phyloP scores from a whole-genome alignment of 306 rosid species.

The Sicyos baderoa region DNA sequence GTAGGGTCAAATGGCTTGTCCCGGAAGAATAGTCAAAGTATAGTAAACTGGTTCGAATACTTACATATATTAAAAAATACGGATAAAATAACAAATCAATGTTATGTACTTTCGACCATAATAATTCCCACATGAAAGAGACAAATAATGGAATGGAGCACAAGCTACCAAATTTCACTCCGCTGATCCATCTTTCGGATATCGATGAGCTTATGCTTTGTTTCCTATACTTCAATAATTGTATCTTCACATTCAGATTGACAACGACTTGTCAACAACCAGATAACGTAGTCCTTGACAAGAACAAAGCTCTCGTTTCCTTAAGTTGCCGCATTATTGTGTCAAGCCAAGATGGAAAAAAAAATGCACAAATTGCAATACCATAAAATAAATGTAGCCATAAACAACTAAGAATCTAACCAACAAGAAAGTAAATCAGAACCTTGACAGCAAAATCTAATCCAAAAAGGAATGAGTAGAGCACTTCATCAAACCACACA shows the following conservation, averaged over 20 bases:
- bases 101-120: background rate
- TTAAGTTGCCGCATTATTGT: background rate
- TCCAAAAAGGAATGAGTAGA: constrained; percentile 9
- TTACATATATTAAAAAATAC: too few relatives aligned
- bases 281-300: background rate
- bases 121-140: background rate
- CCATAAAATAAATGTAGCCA: constrained; percentile 6
- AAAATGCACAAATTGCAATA: background rate
- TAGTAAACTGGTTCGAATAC: too few relatives aligned
- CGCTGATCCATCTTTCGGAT: background rate
- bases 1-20: too few relatives aligned
- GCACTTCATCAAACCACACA: background rate
- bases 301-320: background rate
- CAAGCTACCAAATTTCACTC: background rate
- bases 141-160: background rate
- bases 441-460: constrained; percentile 18
- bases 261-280: background rate
- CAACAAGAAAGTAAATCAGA: constrained; percentile 21
- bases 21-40: too few relatives aligned
- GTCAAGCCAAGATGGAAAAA: constrained; percentile 1
- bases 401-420: constrained; percentile 5
- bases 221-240: background rate
- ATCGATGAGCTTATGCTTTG: background rate
- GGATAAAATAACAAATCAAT: background rate
- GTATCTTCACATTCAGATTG: background rate